Base-by-base conservation (phyloP, 2,329 filamentous ascomycete species). In the Arachnomyces sp. region DNA sequence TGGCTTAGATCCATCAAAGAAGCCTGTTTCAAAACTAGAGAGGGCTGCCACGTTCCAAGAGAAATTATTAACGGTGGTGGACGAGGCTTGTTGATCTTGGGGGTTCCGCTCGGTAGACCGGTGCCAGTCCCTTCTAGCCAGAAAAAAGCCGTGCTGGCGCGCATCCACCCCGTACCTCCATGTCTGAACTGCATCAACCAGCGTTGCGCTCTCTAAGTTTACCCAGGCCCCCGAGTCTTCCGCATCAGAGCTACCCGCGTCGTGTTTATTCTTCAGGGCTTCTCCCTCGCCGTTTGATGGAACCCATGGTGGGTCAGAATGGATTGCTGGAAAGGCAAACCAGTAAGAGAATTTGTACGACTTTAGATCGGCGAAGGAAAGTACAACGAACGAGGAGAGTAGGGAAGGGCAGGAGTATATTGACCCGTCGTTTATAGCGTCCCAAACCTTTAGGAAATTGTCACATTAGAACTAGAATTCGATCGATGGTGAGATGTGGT, bases 291-390 rank as follows among this genome's bases (percentile, higher is more conserved):
- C 36, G 9, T 40, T 38, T 28, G 72, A 62, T 38, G 81, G 70
- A 52, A 77, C 82, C 92, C 92, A 98, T 18, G 75, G 71, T 2
- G 87, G 86, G 40, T 90, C 82, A 3, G 90, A 94, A 59, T 94
- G 89, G 33, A 98, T 73, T 12, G 90, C 88, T 1, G 92, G 92
- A 56, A 94, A 98, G 4, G 84, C 90, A 63, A 96, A 96, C 80
- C 93, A 94, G 66, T 96, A 96, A n/a, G 84, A 87, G 60, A 96
- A 95, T 47, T 82, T 86, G 68, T 96, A 96, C 59, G 93, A 95
- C 63, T 98, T 98, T 28, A 98, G 75, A 58, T 98, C 90, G 46
- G 92, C 90, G 60, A 86, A 98, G 12, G 87, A 95, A 34, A 96
- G 78, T 43, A 93, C 80, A 17, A 86, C 76, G 61, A 95, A 96